Evolutionary conservation across 352 stramenopile genomes (phyloP).

Genomic region (Phytophthora aleatoria): DNA sequence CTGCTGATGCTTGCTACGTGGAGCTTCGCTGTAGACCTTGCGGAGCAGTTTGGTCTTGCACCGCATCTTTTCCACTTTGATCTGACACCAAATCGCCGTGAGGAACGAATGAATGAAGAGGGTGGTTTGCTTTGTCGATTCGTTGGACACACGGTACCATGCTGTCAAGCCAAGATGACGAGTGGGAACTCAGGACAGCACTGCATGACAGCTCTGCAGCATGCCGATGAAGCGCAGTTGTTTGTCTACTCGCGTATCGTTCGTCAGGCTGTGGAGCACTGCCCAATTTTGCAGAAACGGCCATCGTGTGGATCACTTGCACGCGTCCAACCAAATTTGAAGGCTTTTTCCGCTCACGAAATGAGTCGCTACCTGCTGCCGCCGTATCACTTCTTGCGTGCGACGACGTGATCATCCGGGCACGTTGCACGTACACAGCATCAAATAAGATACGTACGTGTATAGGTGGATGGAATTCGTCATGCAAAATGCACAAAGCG

Average conservation of each 20-base stretch:
- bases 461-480: too few relatives aligned
- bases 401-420: neutral
- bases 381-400: conserved; percentile 38
- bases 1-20: conserved; percentile 41
- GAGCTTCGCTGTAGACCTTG: conserved; percentile 32
- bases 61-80: conserved; percentile 54
- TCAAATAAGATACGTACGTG: too few relatives aligned
- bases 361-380: conserved; percentile 41
- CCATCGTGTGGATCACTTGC: conserved; percentile 38
- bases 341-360: conserved; percentile 23
- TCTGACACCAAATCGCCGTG: conserved; percentile 29
- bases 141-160: conserved; percentile 42
- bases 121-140: conserved; percentile 48
- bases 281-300: conserved; percentile 27
- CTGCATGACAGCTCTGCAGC: conserved; percentile 40
- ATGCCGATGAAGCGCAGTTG: conserved; percentile 30
- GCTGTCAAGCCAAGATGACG: conserved; percentile 30
- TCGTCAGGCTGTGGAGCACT: conserved; percentile 36
- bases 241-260: conserved; percentile 46
- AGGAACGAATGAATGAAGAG: conserved; percentile 35
- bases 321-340: conserved; percentile 7
- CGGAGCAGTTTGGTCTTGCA: conserved; percentile 41
- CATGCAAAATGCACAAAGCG: too few relatives aligned
- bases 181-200: conserved; percentile 6
- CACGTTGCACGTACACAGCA: neutral